Base-by-base conservation (phyloP, 169 alveolate genomes). In the Perkinsus marinus region DNA sequence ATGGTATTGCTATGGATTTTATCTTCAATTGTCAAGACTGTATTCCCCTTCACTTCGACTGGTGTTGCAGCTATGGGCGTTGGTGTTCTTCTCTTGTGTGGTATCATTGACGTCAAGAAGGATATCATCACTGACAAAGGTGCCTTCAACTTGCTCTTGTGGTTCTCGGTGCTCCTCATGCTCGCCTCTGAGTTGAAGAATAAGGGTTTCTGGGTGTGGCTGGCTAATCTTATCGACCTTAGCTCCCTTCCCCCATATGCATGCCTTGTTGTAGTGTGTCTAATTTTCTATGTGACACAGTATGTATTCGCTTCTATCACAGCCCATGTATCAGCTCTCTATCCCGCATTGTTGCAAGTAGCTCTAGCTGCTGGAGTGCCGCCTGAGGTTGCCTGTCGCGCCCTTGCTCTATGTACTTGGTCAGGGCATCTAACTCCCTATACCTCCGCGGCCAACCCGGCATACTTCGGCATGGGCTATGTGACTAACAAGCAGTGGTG, bases 251-350 rank as follows among this genome's bases (percentile, higher is more conserved):
- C 91, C 0, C 43, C 68, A 38, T 41, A 26, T 22, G 91, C 43
- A 2, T 39, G 39, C 43, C 36, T 89, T 22, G 6, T 37, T 13
- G 57, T 89, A 0, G 38, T 39, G 41, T 89, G 57, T 36, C 36
- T 89, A 13, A 22, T 37, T 38, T 89, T 89, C 37, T 89, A 89
- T 39, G 39, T 39, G 0, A 37, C 68, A 0, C 91, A 89, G 68
- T 89, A 89, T 22, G 91, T 38, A n/a, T 89, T 89, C 68, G 91
- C 91, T 9, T 89, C 91, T 6, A 39, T 89, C 91, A 89, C 91
- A 9, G 91, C 91, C 0, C 91, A 89, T 17, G 46, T 41, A 9
- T 39, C 91, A 17, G 41, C 91, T 30, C 57, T 89, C 7, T 89
- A 57, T 16, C 79, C 79, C 79, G 79, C 79, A 6, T 16, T 57